These are phyloP conservation scores for Aspergillus aculeatinus DNA, from an alignment of 2,329 filamentous ascomycete species.

Conservation along the genomic window DNA sequence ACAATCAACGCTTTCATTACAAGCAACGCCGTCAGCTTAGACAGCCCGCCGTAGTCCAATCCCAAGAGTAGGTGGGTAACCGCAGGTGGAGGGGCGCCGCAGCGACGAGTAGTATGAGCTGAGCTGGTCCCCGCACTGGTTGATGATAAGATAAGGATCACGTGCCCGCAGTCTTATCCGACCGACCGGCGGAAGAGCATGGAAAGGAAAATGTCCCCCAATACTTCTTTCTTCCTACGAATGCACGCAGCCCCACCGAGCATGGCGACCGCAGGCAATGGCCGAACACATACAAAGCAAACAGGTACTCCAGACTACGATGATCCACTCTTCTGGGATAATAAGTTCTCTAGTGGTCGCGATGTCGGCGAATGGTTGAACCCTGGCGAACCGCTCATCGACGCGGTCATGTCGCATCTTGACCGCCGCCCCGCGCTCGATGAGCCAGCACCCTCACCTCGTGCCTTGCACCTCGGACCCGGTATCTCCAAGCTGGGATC, in stretches of 20 bases:
- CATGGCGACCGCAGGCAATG: conserved; percentile 18
- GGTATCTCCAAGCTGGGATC: conserved; percentile 34
- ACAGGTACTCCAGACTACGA: conserved; percentile 37
- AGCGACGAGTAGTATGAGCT: no score
- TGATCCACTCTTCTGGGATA: conserved; percentile 34
- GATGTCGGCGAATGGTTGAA: conserved; percentile 43
- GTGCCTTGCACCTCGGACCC: conserved; percentile 36
- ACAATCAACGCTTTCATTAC: no score
- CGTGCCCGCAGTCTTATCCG: not conserved
- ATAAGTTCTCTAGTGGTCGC: conserved; percentile 34
- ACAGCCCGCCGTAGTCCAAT: no score
- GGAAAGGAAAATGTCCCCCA: not conserved
- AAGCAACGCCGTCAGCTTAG: no score
- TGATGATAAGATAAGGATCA: not conserved
- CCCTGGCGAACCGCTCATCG: conserved; percentile 32
- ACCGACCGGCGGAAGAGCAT: not conserved
- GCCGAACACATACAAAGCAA: conserved; percentile 20
- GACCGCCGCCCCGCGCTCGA: conserved; percentile 14
- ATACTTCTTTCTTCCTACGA: not conserved
- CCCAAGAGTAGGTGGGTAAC: no score
- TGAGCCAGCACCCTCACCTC: conserved; percentile 20
- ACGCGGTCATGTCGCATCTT: conserved; percentile 27
- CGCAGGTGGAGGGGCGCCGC: no score
- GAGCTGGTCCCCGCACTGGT: no score
- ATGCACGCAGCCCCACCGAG: conserved; percentile 1